Evolutionary conservation across 805 yeast species (phyloP), one percentile per base, ranked within the genome.

Genomic region (Metschnikowia continentalis): DNA sequence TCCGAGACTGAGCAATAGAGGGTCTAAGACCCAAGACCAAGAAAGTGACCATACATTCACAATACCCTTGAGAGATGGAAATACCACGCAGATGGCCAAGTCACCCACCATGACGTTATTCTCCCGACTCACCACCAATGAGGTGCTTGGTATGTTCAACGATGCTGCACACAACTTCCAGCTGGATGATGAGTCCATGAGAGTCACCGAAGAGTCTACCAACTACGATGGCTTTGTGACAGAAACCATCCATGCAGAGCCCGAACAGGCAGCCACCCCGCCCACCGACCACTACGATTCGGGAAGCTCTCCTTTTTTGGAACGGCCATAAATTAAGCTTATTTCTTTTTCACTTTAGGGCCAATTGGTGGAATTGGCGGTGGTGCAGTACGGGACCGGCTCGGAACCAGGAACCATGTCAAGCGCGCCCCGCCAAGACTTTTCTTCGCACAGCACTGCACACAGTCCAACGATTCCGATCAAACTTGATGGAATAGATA

Each of bases 91-190:
- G 26, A 61, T 64, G 32, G 78, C 81, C 3, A 70, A 74, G 13
- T 86, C 95, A 0, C 96, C 95, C 0, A 90, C 96, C 0, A 77
- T 86, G 55, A 90, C 97, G 0, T 69, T 84, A 61, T 85, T 78
- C 62, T 86, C 96, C 0, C 81, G 82, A 46, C 81, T 83, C 59
- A 92, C 96, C 2, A 78, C 82, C 50, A 79, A 81, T 49, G 96
- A 89, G 57, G 84, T 90, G 0, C 72, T 79, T 54, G 77, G 80
- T 14, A 87, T 90, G 90, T 87, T 89, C 63, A 88, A 85, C 60
- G 81, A 78, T 45, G 80, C 81, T 0, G 67, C 75, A 3, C 56
- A 60, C 10, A 50, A 63, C 26, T 49, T 64, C n/a, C 58, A 59
- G 22, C 62, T 68, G 30, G 72, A 69, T 36, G 68, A 65, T 37